phyloP scores from a whole-genome alignment of 768 basidiomycete genomes.

The Kwoniella heveanensis region DNA sequence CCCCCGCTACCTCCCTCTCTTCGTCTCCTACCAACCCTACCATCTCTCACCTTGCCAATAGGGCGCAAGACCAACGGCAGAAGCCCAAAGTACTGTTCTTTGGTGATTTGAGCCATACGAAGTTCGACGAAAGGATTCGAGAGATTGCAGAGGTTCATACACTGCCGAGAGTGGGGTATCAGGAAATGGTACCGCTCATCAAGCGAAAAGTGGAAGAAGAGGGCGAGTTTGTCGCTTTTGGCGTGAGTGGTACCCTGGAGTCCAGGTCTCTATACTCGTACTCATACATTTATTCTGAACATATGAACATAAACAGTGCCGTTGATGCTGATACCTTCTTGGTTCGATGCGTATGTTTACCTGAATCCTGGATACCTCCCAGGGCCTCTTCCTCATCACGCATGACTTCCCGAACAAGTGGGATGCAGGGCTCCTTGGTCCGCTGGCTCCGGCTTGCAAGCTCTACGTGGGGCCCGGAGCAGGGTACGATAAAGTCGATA shows the following conservation, averaged over 20 bases:
- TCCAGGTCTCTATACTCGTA: background rate
- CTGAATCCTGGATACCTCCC: background rate
- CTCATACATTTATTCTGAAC: too few species aligned
- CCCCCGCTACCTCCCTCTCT: background rate
- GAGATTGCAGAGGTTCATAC: constrained; percentile 29
- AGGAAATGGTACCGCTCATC: constrained; percentile 22
- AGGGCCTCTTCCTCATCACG: constrained; percentile 21
- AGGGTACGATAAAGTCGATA: constrained; percentile 55
- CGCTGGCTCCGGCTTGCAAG: constrained; percentile 32
- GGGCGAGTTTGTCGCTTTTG: constrained; percentile 33
- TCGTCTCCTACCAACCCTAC: background rate
- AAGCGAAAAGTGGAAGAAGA: constrained; percentile 20
- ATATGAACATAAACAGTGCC: too few species aligned
- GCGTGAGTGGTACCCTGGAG: constrained; percentile 17
- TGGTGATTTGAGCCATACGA: constrained; percentile 18
- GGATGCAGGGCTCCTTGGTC: constrained; percentile 23
- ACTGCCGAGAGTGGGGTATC: constrained; percentile 22
- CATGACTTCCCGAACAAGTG: constrained; percentile 26
- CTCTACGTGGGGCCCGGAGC: constrained; percentile 39
- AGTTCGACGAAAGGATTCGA: constrained; percentile 19
- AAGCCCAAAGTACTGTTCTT: constrained; percentile 22
- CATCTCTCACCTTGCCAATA: background rate
- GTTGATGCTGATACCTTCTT: too few species aligned
- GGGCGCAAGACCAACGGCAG: background rate
- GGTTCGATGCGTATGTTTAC: too few species aligned